Base-by-base conservation (phyloP, 2,329 filamentous ascomycete species). In the Xylariaceae sp. region DNA sequence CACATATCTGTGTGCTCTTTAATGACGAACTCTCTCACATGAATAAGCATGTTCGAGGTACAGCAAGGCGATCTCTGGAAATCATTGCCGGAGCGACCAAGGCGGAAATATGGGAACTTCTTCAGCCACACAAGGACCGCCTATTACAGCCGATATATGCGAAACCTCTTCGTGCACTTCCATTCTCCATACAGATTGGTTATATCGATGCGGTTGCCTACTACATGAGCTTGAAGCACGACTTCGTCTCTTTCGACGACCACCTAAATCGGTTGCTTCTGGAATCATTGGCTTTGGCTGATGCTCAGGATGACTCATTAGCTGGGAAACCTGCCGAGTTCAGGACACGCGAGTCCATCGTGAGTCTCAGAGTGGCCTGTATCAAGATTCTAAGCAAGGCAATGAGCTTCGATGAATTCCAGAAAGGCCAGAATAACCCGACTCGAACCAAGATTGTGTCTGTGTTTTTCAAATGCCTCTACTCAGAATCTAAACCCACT, bases 201-300 rank as follows among this genome's bases (percentile, higher is more conserved):
- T 98, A 96, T 70, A 97, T 99, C 65, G 96, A 99, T 71, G 95
- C 95, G 1, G 92, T 99, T 70, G 96, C 91, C 0, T 99, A 96
- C 73, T 96, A 96, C 70, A 84, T 99, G 77, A 88, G 89, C 54
- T 81, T 99, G 47, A 93, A 96, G 71, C 87, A 89, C 47, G 89
- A 95, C 62, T 93, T 97, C 67, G 86, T 99, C 21, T 86, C 88
- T 7, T 96, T 98, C 71, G 95, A 97, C 63, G 93, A 98, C 48
- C 87, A 93, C 61, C 81, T 98, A 21, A 96, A 95, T 64, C 85
- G 95, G 44, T 79, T 99, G 42, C 82, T 99, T 57, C 90, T 96
- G 84, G 95, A 99, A 75, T 96, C 93, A 5, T 79, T 99, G 41
- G 95, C 93, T 10, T 78, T 99, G 57, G 93, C 95, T 20, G 95